phyloP scores from a whole-genome alignment of 2,329 filamentous ascomycete genomes.

The Curvularia sp. region DNA sequence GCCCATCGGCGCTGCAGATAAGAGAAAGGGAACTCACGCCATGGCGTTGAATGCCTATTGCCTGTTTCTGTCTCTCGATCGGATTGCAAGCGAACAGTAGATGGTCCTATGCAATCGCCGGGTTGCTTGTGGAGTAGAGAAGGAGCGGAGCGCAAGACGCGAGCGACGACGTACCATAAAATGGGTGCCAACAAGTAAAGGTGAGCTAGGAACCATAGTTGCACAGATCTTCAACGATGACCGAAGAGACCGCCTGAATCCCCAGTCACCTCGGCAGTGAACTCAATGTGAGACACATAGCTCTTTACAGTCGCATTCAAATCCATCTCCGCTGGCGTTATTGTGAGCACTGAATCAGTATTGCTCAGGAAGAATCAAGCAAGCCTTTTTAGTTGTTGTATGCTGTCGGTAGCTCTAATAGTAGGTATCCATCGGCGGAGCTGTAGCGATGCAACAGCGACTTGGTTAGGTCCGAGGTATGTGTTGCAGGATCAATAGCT shows the following conservation, averaged over 20 bases:
- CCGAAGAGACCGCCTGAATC: background rate
- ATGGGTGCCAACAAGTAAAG: conserved; percentile 3
- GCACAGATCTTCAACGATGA: conserved; percentile 2
- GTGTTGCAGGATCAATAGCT: too few species aligned
- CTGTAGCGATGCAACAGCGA: background rate
- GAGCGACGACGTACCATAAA: background rate
- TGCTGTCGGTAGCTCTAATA: background rate
- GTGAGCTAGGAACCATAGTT: background rate
- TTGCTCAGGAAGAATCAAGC: background rate
- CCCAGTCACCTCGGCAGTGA: background rate
- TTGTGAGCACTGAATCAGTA: background rate
- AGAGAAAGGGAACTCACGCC: conserved; percentile 13
- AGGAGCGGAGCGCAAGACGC: background rate
- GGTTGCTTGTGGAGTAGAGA: background rate
- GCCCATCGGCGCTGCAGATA: background rate
- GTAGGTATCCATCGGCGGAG: background rate
- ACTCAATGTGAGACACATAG: conserved; percentile 2
- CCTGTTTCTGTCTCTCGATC: background rate
- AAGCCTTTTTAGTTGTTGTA: background rate
- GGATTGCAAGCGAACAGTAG: background rate
- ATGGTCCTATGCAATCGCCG: background rate
- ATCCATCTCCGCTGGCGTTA: background rate
- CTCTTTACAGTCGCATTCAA: background rate
- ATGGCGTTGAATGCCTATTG: conserved; percentile 2
- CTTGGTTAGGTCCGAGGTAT: too few species aligned